Evolutionary conservation across 176 grass and related monocot genomes (phyloP).

Genomic region (Luzula sylvatica): DNA sequence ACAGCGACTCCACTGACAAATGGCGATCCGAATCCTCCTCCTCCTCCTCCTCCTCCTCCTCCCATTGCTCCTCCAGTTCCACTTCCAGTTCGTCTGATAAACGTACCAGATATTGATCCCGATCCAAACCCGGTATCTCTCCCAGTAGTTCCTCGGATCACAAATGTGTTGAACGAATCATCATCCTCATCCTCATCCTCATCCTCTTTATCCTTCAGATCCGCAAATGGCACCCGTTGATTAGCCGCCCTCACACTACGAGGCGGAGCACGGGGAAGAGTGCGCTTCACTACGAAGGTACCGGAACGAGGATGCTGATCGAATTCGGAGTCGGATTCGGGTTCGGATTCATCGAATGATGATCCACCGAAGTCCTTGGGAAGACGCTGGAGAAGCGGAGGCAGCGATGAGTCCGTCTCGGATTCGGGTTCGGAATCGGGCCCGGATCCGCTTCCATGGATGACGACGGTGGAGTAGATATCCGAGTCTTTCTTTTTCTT

Average conservation of each 20-base stretch:
- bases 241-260: not conserved
- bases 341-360: conserved; percentile 77
- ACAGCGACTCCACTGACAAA: conserved; percentile 44
- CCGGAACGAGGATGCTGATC: conserved; percentile 21
- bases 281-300: conserved; percentile 33
- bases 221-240: not conserved
- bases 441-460: conserved; percentile 42
- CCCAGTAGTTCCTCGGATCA: conserved; percentile 5
- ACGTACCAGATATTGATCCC: conserved; percentile 36
- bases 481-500: conserved; percentile 36
- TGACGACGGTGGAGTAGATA: conserved; percentile 77
- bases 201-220: not conserved
- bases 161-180: conserved; percentile 19
- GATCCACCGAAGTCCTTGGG: conserved; percentile 96
- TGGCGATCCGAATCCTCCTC: conserved; percentile 64
- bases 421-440: conserved; percentile 13
- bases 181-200: not conserved
- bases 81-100: conserved; percentile 23
- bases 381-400: conserved; percentile 93
- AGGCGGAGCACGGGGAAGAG: conserved; percentile 18
- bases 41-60: conserved; percentile 18
- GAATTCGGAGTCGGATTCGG: conserved; percentile 40
- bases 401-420: conserved; percentile 51
- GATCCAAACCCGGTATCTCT: conserved; percentile 15
- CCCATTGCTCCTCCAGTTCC: conserved; percentile 32